These are phyloP conservation scores for Litchi chinensis DNA, from an alignment of 345 rosid species.

Conservation along the genomic window DNA sequence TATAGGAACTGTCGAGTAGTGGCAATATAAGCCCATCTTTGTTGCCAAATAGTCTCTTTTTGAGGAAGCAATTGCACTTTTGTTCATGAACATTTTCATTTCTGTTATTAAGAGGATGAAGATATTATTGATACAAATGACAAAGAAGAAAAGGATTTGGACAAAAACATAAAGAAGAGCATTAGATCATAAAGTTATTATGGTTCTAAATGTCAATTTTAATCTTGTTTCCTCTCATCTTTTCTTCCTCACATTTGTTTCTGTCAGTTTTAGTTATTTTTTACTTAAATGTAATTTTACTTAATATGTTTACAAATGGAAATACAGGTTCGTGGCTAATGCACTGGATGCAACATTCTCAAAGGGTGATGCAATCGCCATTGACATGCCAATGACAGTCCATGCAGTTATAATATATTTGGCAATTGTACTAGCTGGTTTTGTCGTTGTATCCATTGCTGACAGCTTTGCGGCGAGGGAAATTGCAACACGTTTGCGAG, in stretches of 20 bases:
- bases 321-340: slow-evolving; percentile 77
- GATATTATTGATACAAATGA: not conserved
- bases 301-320: slow-evolving; percentile 1
- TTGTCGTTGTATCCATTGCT: slow-evolving; percentile 86
- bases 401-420: slow-evolving; percentile 78
- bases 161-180: not conserved
- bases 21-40: not conserved
- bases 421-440: slow-evolving; percentile 79
- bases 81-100: too few relatives aligned
- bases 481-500: slow-evolving; percentile 72
- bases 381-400: slow-evolving; percentile 97
- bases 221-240: not conserved
- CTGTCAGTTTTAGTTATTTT: not conserved
- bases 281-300: not conserved
- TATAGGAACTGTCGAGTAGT: not conserved
- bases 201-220: not conserved
- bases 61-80: not conserved
- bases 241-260: not conserved
- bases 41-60: not conserved
- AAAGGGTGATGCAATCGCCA: slow-evolving; percentile 86
- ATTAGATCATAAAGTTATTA: not conserved
- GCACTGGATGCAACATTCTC: slow-evolving; percentile 57
- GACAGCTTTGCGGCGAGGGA: slow-evolving; percentile 92
- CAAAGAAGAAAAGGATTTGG: not conserved
- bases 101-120: not conserved